Percentiles rank a stretch among this genome's conserved stretches.
Conservation (phyloP, 108 stramenopile species). For the Cylindrotheca closterium region DNA sequence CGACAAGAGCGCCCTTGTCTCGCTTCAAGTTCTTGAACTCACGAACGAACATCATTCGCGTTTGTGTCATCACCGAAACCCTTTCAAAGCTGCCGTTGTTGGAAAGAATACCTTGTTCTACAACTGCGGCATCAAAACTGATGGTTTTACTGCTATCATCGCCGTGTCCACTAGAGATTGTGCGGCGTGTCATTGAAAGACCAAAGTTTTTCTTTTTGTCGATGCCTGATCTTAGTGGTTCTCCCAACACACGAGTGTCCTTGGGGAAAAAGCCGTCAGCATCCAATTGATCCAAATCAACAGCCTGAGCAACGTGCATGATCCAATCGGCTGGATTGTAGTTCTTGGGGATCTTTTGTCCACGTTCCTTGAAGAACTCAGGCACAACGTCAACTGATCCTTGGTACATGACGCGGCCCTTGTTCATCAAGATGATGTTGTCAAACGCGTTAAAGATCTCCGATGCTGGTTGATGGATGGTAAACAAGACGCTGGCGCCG, state of each 20-base stretch:
- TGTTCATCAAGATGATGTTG: slow-evolving; percentile 49
- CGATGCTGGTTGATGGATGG: slow-evolving; percentile 78
- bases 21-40: slow-evolving; percentile 50
- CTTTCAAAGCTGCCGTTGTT: too few species aligned
- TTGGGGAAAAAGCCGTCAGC: slow-evolving; percentile 40
- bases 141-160: slow-evolving; percentile 26
- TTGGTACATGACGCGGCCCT: slow-evolving; percentile 50
- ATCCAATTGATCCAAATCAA: slow-evolving; percentile 37
- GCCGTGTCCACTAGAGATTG: slow-evolving; percentile 5
- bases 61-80: slow-evolving; percentile 42
- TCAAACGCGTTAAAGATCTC: slow-evolving; percentile 64
- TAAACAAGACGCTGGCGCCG: slow-evolving; percentile 60
- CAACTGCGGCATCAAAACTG: too few species aligned
- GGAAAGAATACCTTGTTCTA: too few species aligned
- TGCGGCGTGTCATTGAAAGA: slow-evolving; percentile 20
- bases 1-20: slow-evolving; percentile 53
- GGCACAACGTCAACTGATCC: slow-evolving; percentile 39
- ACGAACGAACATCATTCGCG: slow-evolving; percentile 40
- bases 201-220: slow-evolving; percentile 52
- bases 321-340: slow-evolving; percentile 85
- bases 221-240: slow-evolving; percentile 23
- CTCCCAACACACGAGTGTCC: slow-evolving; percentile 29
- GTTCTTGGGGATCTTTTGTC: slow-evolving; percentile 62
- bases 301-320: slow-evolving; percentile 62
- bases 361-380: slow-evolving; percentile 45